Conservation (phyloP, 106 monocot genomes). For the Amphibolis antarctica region DNA sequence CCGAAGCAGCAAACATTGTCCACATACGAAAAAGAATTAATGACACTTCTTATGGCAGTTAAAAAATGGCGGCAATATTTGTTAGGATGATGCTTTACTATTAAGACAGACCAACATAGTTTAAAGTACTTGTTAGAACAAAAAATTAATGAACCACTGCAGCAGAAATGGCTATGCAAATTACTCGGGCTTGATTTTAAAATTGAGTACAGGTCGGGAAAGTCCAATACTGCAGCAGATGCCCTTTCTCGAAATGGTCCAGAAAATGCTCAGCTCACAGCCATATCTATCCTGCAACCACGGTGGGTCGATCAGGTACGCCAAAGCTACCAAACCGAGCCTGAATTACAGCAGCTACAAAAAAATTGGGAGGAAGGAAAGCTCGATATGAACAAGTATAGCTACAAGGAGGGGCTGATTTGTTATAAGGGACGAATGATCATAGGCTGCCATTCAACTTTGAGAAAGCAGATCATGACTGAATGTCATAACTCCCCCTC, state of each 20-base stretch:
- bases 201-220: neutral
- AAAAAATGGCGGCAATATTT: constrained; percentile 1
- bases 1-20: neutral
- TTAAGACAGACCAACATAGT: neutral
- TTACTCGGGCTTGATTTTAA: too few relatives aligned
- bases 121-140: neutral
- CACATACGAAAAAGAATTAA: neutral
- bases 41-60: neutral
- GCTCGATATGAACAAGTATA: too few relatives aligned
- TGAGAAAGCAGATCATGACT: too few relatives aligned
- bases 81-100: neutral
- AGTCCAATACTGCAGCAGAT: neutral
- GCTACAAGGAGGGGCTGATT: too few relatives aligned
- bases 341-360: too few relatives aligned
- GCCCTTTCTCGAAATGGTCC: neutral
- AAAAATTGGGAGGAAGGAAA: too few relatives aligned
- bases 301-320: neutral
- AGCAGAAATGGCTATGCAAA: neutral
- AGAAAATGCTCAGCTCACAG: neutral
- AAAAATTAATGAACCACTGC: neutral
- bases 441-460: too few relatives aligned
- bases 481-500: too few relatives aligned
- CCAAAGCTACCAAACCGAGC: neutral
- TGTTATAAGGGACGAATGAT: too few relatives aligned
- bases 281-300: neutral